phyloP scores from a whole-genome alignment of 129 eudicot species.

The Gnaphalium uliginosum region DNA sequence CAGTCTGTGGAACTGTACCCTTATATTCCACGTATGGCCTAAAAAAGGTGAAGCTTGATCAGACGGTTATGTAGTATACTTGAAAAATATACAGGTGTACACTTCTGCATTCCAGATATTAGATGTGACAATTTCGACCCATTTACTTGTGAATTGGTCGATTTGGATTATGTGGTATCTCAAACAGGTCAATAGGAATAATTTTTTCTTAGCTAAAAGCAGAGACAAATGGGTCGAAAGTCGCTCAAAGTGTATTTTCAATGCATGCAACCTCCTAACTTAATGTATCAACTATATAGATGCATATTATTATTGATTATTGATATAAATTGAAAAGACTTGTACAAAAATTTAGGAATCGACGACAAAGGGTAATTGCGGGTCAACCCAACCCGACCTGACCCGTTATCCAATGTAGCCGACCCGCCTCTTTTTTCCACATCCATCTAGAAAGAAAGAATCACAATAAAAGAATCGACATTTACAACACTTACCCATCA shows the following conservation, averaged over 20 bases:
- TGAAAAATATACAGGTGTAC: not conserved
- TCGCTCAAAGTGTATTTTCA: not conserved
- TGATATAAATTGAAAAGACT: not conserved
- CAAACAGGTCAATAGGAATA: not conserved
- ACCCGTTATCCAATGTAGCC: not conserved
- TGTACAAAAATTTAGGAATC: not conserved
- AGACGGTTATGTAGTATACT: not conserved
- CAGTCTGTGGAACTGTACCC: slow-evolving; percentile 68
- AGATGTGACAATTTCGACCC: not conserved
- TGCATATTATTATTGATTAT: too few relatives aligned
- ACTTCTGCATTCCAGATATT: not conserved
- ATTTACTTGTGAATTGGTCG: not conserved
- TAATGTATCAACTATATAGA: too few relatives aligned
- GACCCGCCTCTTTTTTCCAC: not conserved
- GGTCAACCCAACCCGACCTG: not conserved
- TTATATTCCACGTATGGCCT: slow-evolving; percentile 91
- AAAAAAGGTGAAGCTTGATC: slow-evolving; percentile 18
- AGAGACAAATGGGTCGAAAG: not conserved
- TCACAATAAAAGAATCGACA: not conserved
- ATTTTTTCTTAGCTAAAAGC: not conserved
- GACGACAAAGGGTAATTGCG: not conserved
- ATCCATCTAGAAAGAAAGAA: not conserved
- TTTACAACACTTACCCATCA: not conserved
- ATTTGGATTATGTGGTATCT: not conserved
- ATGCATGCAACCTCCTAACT: not conserved